Evolutionary conservation across 345 rosid species (phyloP).

Genomic region (Carallia brachiata): DNA sequence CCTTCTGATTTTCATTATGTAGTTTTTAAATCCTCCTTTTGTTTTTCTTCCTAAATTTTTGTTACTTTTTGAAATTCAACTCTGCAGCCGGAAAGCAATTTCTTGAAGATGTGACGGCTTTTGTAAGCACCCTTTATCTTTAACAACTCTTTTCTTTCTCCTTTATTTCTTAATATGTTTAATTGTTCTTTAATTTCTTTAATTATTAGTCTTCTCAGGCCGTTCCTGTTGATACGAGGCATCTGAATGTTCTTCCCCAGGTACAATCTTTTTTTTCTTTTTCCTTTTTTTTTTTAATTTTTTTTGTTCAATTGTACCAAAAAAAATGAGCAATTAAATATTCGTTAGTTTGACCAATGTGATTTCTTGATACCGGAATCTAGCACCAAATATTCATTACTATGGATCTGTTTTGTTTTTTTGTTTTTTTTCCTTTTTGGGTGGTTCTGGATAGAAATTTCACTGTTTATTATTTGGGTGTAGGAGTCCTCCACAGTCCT

Average conservation of each 20-base stretch:
- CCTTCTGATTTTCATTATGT: background rate
- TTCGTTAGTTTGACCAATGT: too few relatives aligned
- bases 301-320: too few relatives aligned
- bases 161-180: background rate
- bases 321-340: too few relatives aligned
- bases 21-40: background rate
- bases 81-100: constrained; percentile 64
- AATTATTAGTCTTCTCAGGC: constrained; percentile 39
- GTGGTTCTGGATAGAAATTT: constrained; percentile 24
- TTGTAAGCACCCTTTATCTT: constrained; percentile 40
- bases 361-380: too few relatives aligned
- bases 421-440: background rate
- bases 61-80: background rate
- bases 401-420: too few relatives aligned
- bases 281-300: background rate
- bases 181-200: background rate
- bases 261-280: constrained; percentile 22
- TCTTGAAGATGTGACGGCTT: constrained; percentile 60
- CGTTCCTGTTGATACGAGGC: constrained; percentile 49
- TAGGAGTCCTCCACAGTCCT: constrained; percentile 53
- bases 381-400: too few relatives aligned
- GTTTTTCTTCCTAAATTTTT: background rate
- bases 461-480: constrained; percentile 9
- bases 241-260: constrained; percentile 68
- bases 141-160: background rate